phyloP scores from a whole-genome alignment of 2,329 filamentous ascomycete genomes.

The Pseudogymnoascus sp. region DNA sequence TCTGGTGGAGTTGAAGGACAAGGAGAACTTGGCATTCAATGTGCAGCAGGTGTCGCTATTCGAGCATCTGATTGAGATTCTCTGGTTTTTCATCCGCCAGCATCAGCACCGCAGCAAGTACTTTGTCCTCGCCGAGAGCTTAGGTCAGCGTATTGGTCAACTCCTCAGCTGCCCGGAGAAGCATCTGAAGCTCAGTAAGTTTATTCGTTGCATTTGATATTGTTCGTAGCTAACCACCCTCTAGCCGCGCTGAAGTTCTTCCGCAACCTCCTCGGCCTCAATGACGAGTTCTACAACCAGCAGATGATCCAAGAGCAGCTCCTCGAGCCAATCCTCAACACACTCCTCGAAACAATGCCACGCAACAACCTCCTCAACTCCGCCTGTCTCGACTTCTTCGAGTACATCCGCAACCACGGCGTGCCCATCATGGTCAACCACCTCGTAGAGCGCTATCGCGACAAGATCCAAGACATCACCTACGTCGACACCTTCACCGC shows the following conservation, averaged over 20 bases:
- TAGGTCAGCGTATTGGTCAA: slow-evolving; percentile 72
- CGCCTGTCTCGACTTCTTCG: slow-evolving; percentile 88
- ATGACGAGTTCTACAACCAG: slow-evolving; percentile 86
- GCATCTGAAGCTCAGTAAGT: slow-evolving; percentile 78
- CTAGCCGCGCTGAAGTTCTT: slow-evolving; percentile 88
- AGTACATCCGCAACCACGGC: slow-evolving; percentile 75
- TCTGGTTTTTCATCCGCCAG: slow-evolving; percentile 88
- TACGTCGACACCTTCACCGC: slow-evolving; percentile 80
- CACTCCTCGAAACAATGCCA: slow-evolving; percentile 78
- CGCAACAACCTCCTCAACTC: slow-evolving; percentile 91
- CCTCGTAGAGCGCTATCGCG: slow-evolving; percentile 75
- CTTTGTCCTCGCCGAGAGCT: slow-evolving; percentile 73
- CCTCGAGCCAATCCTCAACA: slow-evolving; percentile 75
- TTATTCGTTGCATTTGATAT: slow-evolving; percentile 19
- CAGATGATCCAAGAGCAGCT: slow-evolving; percentile 75
- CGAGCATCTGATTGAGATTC: slow-evolving; percentile 81
- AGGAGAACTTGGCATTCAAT: slow-evolving; percentile 60
- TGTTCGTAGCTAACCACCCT: slow-evolving; percentile 15
- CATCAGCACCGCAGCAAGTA: slow-evolving; percentile 80
- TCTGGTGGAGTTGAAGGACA: slow-evolving; percentile 68
- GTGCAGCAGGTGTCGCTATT: slow-evolving; percentile 86
- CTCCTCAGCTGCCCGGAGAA: slow-evolving; percentile 80
- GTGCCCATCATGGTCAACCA: slow-evolving; percentile 76
- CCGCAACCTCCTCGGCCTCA: slow-evolving; percentile 72
- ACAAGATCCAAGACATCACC: slow-evolving; percentile 65